Evolutionary conservation across 208 protist genomes (phyloP).

Genomic region (Vickermania ingenoplastis): DNA sequence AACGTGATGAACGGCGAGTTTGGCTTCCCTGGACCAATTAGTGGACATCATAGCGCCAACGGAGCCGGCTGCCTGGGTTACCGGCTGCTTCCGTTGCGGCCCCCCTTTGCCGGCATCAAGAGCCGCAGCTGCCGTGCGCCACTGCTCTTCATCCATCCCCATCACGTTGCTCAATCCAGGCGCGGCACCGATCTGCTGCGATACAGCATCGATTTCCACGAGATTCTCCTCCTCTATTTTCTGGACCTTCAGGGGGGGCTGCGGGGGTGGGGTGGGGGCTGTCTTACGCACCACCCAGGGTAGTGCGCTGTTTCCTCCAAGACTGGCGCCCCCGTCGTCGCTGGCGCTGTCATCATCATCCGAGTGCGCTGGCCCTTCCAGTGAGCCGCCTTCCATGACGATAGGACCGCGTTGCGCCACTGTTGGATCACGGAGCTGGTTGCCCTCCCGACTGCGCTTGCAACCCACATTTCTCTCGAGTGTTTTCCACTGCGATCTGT

Average conservation of each 20-base stretch:
- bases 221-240: background rate
- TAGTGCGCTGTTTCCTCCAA: background rate
- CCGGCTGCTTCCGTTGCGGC: background rate
- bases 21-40: constrained; percentile 38
- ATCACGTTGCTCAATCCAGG: background rate
- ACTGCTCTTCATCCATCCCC: background rate
- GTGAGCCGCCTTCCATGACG: background rate
- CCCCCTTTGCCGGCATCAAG: background rate
- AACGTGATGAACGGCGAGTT: constrained; percentile 27
- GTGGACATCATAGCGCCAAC: background rate
- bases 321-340: constrained; percentile 2
- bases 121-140: background rate
- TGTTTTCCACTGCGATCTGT: constrained; percentile 28
- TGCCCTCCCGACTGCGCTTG: background rate
- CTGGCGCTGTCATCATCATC: background rate
- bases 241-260: too few relatives aligned
- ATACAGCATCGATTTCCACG: too few relatives aligned
- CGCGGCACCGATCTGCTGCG: background rate
- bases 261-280: too few relatives aligned
- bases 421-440: constrained; percentile 7
- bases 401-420: background rate
- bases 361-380: background rate
- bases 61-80: background rate
- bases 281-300: background rate
- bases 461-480: constrained; percentile 67